phyloP scores from a whole-genome alignment of 129 eudicot genomes.

The Ambrosia artemisiifolia region DNA sequence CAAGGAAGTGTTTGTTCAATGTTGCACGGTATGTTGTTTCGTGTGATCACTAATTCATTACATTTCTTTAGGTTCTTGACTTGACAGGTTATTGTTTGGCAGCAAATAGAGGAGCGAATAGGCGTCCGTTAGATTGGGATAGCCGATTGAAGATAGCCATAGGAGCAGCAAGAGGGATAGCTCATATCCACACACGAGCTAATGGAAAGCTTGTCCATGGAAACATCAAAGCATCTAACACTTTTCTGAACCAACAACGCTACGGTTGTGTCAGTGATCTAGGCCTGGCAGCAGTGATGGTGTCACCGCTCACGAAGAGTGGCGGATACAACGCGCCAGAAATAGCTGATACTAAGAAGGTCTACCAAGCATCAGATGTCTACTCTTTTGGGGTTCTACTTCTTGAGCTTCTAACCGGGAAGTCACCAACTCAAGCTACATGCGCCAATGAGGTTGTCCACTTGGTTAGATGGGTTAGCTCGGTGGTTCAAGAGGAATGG shows the following conservation, averaged over 20 bases:
- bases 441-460: slow-evolving; percentile 62
- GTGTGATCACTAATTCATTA: background rate
- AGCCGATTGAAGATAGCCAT: slow-evolving; percentile 61
- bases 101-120: slow-evolving; percentile 62
- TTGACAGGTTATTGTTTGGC: slow-evolving; percentile 18
- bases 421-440: slow-evolving; percentile 59
- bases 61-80: background rate
- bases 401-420: slow-evolving; percentile 85
- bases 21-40: slow-evolving; percentile 68
- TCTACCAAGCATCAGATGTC: slow-evolving; percentile 65
- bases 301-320: slow-evolving; percentile 29
- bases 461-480: slow-evolving; percentile 83
- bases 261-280: slow-evolving; percentile 66
- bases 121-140: slow-evolving; percentile 74
- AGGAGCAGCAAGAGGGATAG: slow-evolving; percentile 82
- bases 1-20: slow-evolving; percentile 73
- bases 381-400: slow-evolving; percentile 83
- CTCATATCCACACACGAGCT: slow-evolving; percentile 71
- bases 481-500: slow-evolving; percentile 96
- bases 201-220: slow-evolving; percentile 74
- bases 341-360: slow-evolving; percentile 53
- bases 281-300: slow-evolving; percentile 53
- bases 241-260: slow-evolving; percentile 56
- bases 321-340: slow-evolving; percentile 87
- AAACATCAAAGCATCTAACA: slow-evolving; percentile 84